phyloP scores from a whole-genome alignment of 306 rosid species.

The Fragaria ananassa region DNA sequence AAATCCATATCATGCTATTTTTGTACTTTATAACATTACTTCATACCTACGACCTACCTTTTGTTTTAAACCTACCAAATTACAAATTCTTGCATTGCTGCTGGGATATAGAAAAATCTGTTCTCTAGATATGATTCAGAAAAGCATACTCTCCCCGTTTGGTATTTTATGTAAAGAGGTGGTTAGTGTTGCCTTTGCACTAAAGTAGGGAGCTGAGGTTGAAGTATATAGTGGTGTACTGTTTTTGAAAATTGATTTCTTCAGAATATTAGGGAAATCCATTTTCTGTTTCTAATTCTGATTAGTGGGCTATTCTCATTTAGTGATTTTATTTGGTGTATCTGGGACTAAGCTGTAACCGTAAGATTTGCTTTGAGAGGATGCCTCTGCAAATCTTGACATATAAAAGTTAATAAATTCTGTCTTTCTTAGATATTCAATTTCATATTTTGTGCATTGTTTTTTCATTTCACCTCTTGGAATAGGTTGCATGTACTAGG shows the following conservation, averaged over 20 bases:
- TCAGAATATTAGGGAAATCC: background rate
- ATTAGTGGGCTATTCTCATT: background rate
- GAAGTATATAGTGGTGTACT: background rate
- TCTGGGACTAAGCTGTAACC: background rate
- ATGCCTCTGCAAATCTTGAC: background rate
- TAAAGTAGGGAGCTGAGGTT: background rate
- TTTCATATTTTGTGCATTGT: background rate
- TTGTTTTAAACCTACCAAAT: background rate
- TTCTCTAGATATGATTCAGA: background rate
- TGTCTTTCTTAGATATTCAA: background rate
- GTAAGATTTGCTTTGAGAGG: background rate
- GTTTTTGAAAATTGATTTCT: background rate
- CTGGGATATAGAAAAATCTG: background rate
- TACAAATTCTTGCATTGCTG: background rate
- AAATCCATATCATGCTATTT: background rate
- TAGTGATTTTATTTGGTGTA: background rate
- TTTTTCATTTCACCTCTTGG: background rate
- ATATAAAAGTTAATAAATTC: background rate
- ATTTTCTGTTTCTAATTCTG: background rate
- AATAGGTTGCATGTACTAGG: background rate
- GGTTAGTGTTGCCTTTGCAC: background rate
- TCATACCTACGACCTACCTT: background rate
- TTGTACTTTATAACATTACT: background rate
- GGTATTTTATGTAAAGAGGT: background rate
- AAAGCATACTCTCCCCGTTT: background rate